Percentiles rank a stretch among this genome's conserved stretches.
Evolutionary conservation across 306 rosid species (phyloP).

Genomic region (Acacia melanoxylon): DNA sequence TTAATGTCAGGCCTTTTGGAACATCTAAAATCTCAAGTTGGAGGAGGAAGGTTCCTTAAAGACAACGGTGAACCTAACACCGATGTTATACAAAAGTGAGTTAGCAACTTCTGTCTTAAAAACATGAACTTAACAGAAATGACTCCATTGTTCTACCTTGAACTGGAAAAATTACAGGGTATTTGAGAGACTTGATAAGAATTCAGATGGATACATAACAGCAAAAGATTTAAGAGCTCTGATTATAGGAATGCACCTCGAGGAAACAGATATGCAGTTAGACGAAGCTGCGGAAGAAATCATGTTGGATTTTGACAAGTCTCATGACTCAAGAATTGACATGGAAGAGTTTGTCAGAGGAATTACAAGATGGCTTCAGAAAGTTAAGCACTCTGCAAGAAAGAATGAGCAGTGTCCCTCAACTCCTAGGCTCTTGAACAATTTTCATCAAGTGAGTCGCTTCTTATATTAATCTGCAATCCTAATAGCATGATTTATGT

Average conservation of each 20-base stretch:
- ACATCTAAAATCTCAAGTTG: conserved; percentile 30
- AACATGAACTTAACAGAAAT: neutral
- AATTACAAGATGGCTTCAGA: conserved; percentile 40
- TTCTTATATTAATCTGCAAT: neutral
- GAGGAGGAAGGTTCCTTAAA: conserved; percentile 32
- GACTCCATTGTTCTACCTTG: neutral
- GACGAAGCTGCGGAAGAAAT: conserved; percentile 31
- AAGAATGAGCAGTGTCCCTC: conserved; percentile 1
- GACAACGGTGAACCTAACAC: conserved; percentile 42
- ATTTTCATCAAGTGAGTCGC: conserved; percentile 13
- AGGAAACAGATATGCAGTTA: conserved; percentile 29
- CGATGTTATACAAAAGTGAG: conserved; percentile 40
- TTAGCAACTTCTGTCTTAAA: neutral
- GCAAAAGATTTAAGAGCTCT: conserved; percentile 40
- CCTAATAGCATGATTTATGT: neutral
- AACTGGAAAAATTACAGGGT: conserved; percentile 27
- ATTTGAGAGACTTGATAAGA: conserved; percentile 33
- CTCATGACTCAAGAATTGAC: conserved; percentile 29
- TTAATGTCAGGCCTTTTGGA: conserved; percentile 43
- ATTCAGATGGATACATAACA: conserved; percentile 35
- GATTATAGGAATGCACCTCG: conserved; percentile 35
- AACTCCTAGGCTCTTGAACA: conserved; percentile 15
- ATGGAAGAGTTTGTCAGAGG: conserved; percentile 42
- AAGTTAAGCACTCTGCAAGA: conserved; percentile 29
- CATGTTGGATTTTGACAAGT: conserved; percentile 32